These are phyloP conservation scores for Leishmania martiniquensis DNA, from an alignment of 208 protist genomes.

Conservation along the genomic window DNA sequence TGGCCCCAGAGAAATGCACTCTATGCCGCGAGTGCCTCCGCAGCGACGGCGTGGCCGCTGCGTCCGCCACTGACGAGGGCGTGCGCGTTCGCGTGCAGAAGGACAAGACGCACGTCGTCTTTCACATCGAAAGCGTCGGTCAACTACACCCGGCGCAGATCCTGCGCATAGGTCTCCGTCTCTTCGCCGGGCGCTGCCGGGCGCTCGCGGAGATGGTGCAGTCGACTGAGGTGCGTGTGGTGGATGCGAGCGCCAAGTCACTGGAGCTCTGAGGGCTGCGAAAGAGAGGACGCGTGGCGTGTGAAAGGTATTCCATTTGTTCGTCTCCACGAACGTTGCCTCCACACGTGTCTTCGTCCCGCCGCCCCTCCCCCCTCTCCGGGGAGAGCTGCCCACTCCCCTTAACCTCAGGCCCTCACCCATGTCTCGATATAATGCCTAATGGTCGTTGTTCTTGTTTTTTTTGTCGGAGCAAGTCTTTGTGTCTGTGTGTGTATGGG, in stretches of 20 bases:
- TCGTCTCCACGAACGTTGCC: neutral
- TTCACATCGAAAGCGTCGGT: constrained; percentile 90
- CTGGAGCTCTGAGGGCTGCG: constrained; percentile 19
- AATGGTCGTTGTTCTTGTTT: neutral
- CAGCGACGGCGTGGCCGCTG: constrained; percentile 37
- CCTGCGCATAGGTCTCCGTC: constrained; percentile 63
- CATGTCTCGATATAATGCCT: neutral
- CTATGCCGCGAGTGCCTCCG: constrained; percentile 98
- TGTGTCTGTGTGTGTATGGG: too few species aligned
- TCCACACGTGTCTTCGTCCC: neutral
- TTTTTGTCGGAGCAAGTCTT: neutral
- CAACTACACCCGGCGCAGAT: constrained; percentile 79
- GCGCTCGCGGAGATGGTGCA: constrained; percentile 73
- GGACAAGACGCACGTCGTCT: constrained; percentile 85
- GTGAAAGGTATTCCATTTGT: neutral
- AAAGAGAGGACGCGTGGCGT: neutral
- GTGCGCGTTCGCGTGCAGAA: constrained; percentile 74
- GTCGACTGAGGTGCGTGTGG: constrained; percentile 61
- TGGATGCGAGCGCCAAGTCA: constrained; percentile 26
- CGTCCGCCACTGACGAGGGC: constrained; percentile 11
- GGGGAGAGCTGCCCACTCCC: too few species aligned
- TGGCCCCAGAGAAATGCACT: constrained; percentile 93
- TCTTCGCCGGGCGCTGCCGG: constrained; percentile 80
- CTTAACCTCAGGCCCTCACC: neutral
- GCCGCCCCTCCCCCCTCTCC: too few species aligned